These are phyloP conservation scores for Athelia psychrophila DNA, from an alignment of 1,284 basidiomycete species.

Conservation along the genomic window DNA sequence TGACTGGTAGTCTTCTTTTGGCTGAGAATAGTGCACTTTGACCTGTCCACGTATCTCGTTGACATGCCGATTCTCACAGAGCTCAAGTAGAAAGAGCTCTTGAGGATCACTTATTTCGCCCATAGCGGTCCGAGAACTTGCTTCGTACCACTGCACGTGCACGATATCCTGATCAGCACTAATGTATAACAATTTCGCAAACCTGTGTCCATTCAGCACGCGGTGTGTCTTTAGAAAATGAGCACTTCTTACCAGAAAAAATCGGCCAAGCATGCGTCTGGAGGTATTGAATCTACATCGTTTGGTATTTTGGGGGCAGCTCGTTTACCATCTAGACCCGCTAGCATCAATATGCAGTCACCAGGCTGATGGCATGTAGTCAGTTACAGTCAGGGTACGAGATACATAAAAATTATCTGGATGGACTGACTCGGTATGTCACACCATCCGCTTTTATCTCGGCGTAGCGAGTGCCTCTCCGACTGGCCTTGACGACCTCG, in stretches of 20 bases:
- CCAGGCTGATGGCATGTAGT: background rate
- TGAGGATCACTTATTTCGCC: slow-evolving; percentile 56
- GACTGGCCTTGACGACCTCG: no score
- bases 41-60: slow-evolving; percentile 43
- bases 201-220: slow-evolving; percentile 39
- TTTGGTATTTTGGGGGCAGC: slow-evolving; percentile 22
- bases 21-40: slow-evolving; percentile 28
- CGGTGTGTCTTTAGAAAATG: background rate
- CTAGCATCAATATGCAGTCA: slow-evolving; percentile 41
- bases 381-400: background rate
- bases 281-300: slow-evolving; percentile 29
- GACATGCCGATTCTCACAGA: slow-evolving; percentile 46
- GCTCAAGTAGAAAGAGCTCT: slow-evolving; percentile 59
- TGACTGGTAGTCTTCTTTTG: slow-evolving; percentile 3
- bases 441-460: no score
- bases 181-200: slow-evolving; percentile 50
- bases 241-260: slow-evolving; percentile 54
- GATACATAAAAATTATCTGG: no score
- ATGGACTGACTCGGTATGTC: no score
- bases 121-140: slow-evolving; percentile 55
- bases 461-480: no score
- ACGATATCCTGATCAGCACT: slow-evolving; percentile 35
- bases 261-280: slow-evolving; percentile 39
- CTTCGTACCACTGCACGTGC: slow-evolving; percentile 72
- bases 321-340: slow-evolving; percentile 25